These are phyloP conservation scores for Zygosaccharomyces bisporus DNA, from an alignment of 805 yeast species.

Conservation along the genomic window DNA sequence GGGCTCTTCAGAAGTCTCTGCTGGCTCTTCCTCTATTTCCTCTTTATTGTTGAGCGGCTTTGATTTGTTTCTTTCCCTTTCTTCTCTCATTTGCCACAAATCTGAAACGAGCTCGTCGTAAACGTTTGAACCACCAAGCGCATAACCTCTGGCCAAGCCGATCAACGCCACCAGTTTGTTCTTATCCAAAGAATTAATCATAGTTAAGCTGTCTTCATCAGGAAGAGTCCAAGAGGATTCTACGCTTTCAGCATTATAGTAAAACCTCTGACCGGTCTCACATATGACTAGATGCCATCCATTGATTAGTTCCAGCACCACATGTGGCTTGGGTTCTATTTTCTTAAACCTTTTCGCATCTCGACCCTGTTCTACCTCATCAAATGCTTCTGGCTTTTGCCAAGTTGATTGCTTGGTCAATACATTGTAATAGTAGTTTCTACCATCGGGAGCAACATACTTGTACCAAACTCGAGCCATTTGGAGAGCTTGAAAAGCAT, in stretches of 20 bases:
- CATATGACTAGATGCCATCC: constrained; percentile 45
- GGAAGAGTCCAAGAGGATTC: constrained; percentile 39
- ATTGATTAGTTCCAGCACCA: constrained; percentile 22
- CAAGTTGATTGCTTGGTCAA: constrained; percentile 40
- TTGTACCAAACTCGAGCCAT: constrained; percentile 38
- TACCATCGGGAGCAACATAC: constrained; percentile 39
- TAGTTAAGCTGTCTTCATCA: constrained; percentile 28
- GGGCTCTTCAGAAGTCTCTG: not conserved
- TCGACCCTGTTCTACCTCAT: constrained; percentile 7
- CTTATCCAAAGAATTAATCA: constrained; percentile 31
- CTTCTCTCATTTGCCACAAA: constrained; percentile 9
- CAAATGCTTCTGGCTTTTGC: constrained; percentile 31
- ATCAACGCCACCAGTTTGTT: constrained; percentile 26
- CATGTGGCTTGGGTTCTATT: constrained; percentile 14
- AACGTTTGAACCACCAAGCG: constrained; percentile 12
- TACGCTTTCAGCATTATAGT: constrained; percentile 31
- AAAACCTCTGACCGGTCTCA: constrained; percentile 42
- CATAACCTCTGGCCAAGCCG: constrained; percentile 27
- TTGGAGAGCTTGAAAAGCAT: not conserved
- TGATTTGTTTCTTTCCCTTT: constrained; percentile 9
- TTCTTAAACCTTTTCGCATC: constrained; percentile 10
- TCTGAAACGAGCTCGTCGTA: constrained; percentile 21
- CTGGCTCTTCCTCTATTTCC: constrained; percentile 10
- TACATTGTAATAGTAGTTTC: constrained; percentile 39
- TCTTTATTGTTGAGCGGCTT: constrained; percentile 9